A percentile compares a stretch with the other conserved stretches of the same genome.
Evolutionary conservation across 1,284 basidiomycete genomes (phyloP).

Genomic region (Fomitiporia mediterranea): DNA sequence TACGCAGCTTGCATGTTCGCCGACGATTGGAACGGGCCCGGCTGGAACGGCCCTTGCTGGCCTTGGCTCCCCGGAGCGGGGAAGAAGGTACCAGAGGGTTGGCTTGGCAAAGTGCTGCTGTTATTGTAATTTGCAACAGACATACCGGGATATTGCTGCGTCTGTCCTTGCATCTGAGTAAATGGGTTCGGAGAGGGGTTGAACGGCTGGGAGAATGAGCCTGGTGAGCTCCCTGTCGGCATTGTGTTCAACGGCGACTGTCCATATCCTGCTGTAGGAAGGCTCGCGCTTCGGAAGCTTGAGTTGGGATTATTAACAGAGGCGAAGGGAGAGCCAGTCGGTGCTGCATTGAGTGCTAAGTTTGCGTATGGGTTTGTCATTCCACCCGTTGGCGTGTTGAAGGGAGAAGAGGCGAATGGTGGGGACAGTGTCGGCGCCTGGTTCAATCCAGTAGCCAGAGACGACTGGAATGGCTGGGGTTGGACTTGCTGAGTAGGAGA

Average conservation of each 20-base stretch:
- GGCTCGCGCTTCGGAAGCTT: slow-evolving; percentile 11
- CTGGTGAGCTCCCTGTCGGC: slow-evolving; percentile 18
- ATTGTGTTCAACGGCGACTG: slow-evolving; percentile 17
- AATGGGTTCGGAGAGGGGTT: slow-evolving; percentile 27
- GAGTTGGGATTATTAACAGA: background rate
- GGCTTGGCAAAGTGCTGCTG: background rate
- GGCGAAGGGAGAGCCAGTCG: slow-evolving; percentile 1
- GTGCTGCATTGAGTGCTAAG: background rate
- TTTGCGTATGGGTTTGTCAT: slow-evolving; percentile 14
- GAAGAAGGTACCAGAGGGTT: slow-evolving; percentile 17
- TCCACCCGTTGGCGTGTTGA: background rate
- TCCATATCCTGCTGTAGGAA: slow-evolving; percentile 8
- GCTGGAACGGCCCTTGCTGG: slow-evolving; percentile 17
- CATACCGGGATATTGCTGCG: slow-evolving; percentile 4
- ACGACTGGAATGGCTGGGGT: slow-evolving; percentile 6
- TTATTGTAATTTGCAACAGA: slow-evolving; percentile 17
- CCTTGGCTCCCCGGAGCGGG: slow-evolving; percentile 18
- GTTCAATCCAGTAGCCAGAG: background rate
- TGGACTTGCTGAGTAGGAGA: slow-evolving; percentile 19
- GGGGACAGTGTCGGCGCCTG: background rate
- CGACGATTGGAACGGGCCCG: background rate
- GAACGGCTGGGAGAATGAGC: slow-evolving; percentile 19
- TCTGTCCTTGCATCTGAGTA: slow-evolving; percentile 10
- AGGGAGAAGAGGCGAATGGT: background rate
- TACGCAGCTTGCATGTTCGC: slow-evolving; percentile 1